phyloP scores from a whole-genome alignment of 2,329 filamentous ascomycete genomes.

The Cladosporium sphaerospermum region DNA sequence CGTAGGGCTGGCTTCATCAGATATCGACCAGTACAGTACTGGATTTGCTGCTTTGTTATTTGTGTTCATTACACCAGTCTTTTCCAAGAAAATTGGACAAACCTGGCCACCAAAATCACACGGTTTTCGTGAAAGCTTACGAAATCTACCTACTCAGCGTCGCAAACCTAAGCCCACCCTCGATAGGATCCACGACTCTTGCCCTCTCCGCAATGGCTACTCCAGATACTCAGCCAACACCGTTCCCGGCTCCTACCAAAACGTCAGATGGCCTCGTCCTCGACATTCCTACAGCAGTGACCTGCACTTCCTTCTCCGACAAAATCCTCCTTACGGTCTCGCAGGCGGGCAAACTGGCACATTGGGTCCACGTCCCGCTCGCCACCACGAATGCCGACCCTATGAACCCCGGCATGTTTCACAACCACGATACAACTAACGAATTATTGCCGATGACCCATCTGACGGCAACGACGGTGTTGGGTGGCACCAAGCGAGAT shows the following conservation, averaged over 20 bases:
- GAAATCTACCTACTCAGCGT: not conserved
- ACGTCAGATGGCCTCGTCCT: constrained; percentile 56
- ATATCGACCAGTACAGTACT: not conserved
- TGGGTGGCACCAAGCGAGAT: constrained; percentile 74
- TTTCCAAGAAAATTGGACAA: no score
- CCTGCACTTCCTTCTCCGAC: constrained; percentile 71
- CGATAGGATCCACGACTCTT: not conserved
- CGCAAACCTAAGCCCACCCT: not conserved
- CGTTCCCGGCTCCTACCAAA: constrained; percentile 45
- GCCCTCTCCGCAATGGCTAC: constrained; percentile 13
- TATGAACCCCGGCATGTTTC: constrained; percentile 54
- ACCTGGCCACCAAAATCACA: no score
- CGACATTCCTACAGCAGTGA: constrained; percentile 64
- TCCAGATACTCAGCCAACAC: constrained; percentile 15
- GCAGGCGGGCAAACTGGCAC: constrained; percentile 75
- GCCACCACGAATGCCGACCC: constrained; percentile 58
- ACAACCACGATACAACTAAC: constrained; percentile 43
- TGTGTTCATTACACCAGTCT: no score
- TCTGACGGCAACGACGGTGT: constrained; percentile 76
- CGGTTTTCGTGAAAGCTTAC: not conserved
- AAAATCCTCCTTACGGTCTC: constrained; percentile 86
- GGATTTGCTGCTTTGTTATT: not conserved
- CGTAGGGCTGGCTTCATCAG: not conserved
- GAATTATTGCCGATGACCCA: constrained; percentile 68
- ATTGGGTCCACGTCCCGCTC: constrained; percentile 90